Base-by-base conservation (phyloP, 1,139 yeast species). In the Saccharomyces hybrid region DNA sequence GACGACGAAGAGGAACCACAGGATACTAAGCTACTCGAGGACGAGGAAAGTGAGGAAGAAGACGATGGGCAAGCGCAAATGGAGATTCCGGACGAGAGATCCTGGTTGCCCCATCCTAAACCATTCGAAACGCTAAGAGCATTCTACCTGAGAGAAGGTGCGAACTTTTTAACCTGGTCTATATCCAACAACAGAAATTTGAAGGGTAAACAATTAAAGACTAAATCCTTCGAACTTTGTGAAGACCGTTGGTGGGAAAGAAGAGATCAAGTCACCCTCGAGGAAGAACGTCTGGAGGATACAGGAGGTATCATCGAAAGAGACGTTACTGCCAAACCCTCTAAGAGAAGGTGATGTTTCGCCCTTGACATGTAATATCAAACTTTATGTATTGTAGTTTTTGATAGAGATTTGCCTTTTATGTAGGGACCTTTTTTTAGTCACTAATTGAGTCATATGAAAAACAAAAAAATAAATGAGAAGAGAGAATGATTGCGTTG, bases 221-320 rank as follows among this genome's bases (percentile, higher is more conserved):
- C 87, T 57, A 86, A 88, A 47, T 87, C 97, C 0, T 93, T 93
- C 69, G 97, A 90, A 62, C 73, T 91, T 58, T 86, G 95, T 70
- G 96, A 91, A 72, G 95, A 86, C 60, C 81, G 98, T 74, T 93
- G 96, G 95, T 93, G 98, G 98, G 98, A 93, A 69, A 86, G 98
- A 75, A 84, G 98, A 74, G 98, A 93, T 67, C 95, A 86, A 64
- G 84, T 91, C 26, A 84, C 96, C 66, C 78, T 83, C 46, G 88
- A 89, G 50, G 99, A 93, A 72, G 98, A 91, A 64, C 82, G 82
- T 66, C 74, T 88, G 67, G 98, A 91, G 71, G 97, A 96, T 55
- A 93, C 90, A 57, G 96, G 88, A 26, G 96, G 88, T 58, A 84
- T 91, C 47, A 75, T 93, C n/a, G 97, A 90, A 65, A 82, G 81